Evolutionary conservation across 1,139 yeast genomes (phyloP).

Genomic region (Yamadazyma taylorii): DNA sequence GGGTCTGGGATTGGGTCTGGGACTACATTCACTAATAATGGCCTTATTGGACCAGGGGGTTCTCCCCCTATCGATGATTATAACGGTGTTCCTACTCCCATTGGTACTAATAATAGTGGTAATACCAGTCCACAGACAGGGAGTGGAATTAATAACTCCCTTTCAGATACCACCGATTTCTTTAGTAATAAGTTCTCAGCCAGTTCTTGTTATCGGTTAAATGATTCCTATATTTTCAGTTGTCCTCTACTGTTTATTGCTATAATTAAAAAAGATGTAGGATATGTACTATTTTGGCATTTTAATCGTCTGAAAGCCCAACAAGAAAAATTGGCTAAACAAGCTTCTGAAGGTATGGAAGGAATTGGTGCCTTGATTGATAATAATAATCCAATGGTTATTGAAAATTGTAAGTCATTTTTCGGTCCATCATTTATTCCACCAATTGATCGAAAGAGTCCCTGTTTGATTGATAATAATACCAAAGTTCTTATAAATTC

Average conservation of each 20-base stretch:
- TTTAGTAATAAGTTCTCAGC: constrained; percentile 8
- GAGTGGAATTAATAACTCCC: background rate
- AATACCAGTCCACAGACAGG: background rate
- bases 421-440: constrained; percentile 16
- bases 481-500: constrained; percentile 9
- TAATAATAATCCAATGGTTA: constrained; percentile 5
- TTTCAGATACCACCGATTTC: constrained; percentile 12
- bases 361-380: constrained; percentile 13
- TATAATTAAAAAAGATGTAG: constrained; percentile 14
- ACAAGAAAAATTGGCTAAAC: constrained; percentile 6
- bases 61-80: background rate
- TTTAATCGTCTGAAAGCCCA: constrained; percentile 10
- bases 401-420: constrained; percentile 9
- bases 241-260: constrained; percentile 15
- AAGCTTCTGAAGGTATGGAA: constrained; percentile 6
- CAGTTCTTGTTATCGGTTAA: constrained; percentile 9
- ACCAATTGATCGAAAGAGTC: constrained; percentile 5
- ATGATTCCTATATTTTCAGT: constrained; percentile 11
- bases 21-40: too few species aligned
- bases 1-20: background rate
- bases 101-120: background rate
- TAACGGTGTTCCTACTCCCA: background rate
- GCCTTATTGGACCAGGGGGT: too few species aligned
- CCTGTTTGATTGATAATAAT: constrained; percentile 4
- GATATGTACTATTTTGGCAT: constrained; percentile 14